These are phyloP conservation scores for Camelina hispida DNA, from an alignment of 345 rosid genomes.

Conservation along the genomic window DNA sequence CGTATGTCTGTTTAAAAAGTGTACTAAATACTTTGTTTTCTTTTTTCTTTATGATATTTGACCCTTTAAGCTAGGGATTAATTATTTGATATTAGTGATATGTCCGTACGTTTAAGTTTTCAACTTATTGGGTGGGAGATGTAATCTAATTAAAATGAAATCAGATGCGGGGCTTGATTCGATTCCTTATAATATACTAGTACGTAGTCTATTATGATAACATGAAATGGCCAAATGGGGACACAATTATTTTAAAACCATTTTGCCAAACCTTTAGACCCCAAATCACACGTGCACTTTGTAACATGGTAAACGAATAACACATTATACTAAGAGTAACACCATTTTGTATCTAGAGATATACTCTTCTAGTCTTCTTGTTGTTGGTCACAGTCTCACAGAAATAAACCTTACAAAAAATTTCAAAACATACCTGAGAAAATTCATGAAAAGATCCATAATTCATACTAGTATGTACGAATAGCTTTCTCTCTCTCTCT, in stretches of 20 bases:
- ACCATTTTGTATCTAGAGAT: slow-evolving; percentile 10
- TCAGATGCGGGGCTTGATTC: slow-evolving; percentile 6
- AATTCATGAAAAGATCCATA: slow-evolving; percentile 6
- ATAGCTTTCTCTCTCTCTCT: slow-evolving; percentile 38
- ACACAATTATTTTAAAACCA: slow-evolving; percentile 27
- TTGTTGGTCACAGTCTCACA: slow-evolving; percentile 4
- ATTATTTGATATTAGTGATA: background rate
- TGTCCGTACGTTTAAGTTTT: slow-evolving; percentile 6
- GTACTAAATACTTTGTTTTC: background rate
- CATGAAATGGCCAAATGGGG: slow-evolving; percentile 14
- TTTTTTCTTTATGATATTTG: background rate
- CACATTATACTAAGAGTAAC: slow-evolving; percentile 7
- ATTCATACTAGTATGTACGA: background rate
- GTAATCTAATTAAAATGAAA: slow-evolving; percentile 11
- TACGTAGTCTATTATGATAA: background rate
- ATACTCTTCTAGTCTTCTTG: background rate
- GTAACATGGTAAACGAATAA: background rate
- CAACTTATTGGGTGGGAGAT: slow-evolving; percentile 29
- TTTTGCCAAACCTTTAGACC: background rate
- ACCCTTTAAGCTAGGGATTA: background rate
- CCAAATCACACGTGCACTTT: slow-evolving; percentile 32
- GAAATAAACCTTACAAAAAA: background rate
- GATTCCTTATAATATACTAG: slow-evolving; percentile 6
- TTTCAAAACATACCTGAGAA: background rate
- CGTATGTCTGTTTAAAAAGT: background rate